phyloP scores from a whole-genome alignment of 345 rosid species.

The Murraya paniculata region DNA sequence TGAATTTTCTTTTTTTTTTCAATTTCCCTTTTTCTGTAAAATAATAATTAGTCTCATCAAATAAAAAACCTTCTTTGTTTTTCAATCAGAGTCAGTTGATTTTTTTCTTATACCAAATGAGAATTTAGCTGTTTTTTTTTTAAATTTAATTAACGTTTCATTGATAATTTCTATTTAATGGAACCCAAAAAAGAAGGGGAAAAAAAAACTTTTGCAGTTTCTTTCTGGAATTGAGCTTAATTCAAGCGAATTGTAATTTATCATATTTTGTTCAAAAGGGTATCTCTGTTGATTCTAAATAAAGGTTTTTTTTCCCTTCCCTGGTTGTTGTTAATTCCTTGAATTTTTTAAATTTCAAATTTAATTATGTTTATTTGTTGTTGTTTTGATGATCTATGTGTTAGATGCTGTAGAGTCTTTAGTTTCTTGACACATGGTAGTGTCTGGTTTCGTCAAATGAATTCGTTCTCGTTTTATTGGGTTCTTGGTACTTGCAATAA shows the following conservation, averaged over 20 bases:
- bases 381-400: not conserved
- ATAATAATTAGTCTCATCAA: not conserved
- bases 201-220: not conserved
- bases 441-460: not conserved
- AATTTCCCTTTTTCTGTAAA: not conserved
- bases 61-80: not conserved
- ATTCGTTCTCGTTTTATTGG: not conserved
- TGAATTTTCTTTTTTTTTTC: not conserved
- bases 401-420: constrained; percentile 1
- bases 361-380: not conserved
- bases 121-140: not conserved
- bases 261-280: not conserved
- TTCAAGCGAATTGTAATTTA: not conserved
- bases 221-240: not conserved
- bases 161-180: not conserved
- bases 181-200: not conserved
- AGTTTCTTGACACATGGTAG: constrained; percentile 10
- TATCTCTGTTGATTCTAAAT: not conserved
- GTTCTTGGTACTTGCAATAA: not conserved
- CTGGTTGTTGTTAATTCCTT: not conserved
- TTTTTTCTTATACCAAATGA: not conserved
- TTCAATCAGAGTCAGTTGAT: not conserved
- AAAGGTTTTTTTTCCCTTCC: not conserved
- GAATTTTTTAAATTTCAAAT: not conserved
- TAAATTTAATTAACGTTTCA: not conserved